Base-by-base conservation (phyloP, 1,284 basidiomycete species). In the Gymnopus androsaceus region DNA sequence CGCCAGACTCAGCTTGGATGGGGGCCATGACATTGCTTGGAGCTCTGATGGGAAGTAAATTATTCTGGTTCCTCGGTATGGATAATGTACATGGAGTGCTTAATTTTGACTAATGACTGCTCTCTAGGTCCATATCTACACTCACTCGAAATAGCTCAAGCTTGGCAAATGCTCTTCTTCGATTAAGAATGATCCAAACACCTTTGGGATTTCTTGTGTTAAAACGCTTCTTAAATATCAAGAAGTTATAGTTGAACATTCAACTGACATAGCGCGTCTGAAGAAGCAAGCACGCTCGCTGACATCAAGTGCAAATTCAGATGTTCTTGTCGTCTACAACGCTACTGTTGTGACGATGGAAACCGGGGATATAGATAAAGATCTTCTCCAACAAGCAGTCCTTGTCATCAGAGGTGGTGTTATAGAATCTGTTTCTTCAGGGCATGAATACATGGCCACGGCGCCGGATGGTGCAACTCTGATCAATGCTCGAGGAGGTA, bases 41-140 rank as follows among this genome's bases (percentile, higher is more conserved):
- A 84, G 79, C 52, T 66, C 76, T 15, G 83, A 88, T 63, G 87
- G 88, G 17, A 80, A 76, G 55, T n/a, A 83, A 72, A 42, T 53
- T 90, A 27, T 87, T 88, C 61, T 90, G 87, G 88, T 80, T 90
- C 68, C 75, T 90, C 27, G 87, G 87, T 87, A 64, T 51, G 75
- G 66, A 54, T 38, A 31, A 25, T 51, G 49, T 38, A 33, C 38
- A 17, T 46, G 1, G 8, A 6, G n/a, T 28, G 12, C 49, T 15
- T 52, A 25, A 17, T 28, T 56, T 11, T 15, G 48, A 28, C 30
- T 19, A 30, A 11, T 38, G 6, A 51, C 15, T 45, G 31, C 23
- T 25, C 14, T 4, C 15, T 51, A 90, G 88, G 88, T 0, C 82
- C 87, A 3, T 87, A 80, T 65, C 66, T 90, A 31, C 87, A 88